Percentiles rank a stretch among this genome's conserved stretches.
Evolutionary conservation across 2,329 filamentous ascomycete genomes (phyloP).

Genomic region (Xylariaceae sp.): DNA sequence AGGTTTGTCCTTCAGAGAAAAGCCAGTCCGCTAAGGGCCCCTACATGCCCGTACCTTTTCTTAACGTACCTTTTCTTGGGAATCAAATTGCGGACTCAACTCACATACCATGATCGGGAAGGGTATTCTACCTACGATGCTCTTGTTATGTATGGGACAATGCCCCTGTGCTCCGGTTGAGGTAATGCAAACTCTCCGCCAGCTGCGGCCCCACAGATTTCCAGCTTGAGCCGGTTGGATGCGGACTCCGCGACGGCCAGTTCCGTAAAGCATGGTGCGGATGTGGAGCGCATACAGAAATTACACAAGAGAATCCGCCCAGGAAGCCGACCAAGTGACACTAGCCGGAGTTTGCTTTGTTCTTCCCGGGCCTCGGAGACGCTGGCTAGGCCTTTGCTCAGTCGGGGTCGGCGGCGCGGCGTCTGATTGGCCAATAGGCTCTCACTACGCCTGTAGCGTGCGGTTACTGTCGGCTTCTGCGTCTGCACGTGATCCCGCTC

Average conservation of each 20-base stretch:
- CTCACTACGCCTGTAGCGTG: constrained; percentile 11
- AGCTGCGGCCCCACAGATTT: constrained; percentile 13
- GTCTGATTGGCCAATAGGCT: constrained; percentile 31
- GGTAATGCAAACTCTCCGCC: not conserved
- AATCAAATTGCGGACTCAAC: too few relatives aligned
- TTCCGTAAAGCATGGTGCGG: constrained; percentile 2
- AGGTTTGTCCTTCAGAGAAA: not conserved
- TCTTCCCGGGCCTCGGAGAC: not conserved
- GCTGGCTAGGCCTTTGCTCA: constrained; percentile 6
- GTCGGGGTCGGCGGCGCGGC: constrained; percentile 18
- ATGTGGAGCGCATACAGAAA: constrained; percentile 4
- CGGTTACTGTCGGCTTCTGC: constrained; percentile 34
- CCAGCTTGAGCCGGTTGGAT: constrained; percentile 15
- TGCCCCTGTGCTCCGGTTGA: not conserved
- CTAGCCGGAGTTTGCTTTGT: constrained; percentile 11
- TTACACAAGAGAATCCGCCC: not conserved
- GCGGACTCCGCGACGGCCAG: constrained; percentile 2
- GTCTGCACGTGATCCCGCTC: constrained; percentile 29
- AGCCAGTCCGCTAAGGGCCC: not conserved
- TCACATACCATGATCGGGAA: too few relatives aligned
- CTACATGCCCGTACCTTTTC: too few relatives aligned
- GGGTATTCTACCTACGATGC: too few relatives aligned
- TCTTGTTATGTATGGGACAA: constrained; percentile 2
- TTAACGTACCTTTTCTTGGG: too few relatives aligned
- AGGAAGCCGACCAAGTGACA: not conserved